Percentiles rank a stretch among this genome's conserved stretches.
These are phyloP conservation scores for Schizosaccharomyces osmophilus DNA, from an alignment of 805 yeast genomes.

Conservation along the genomic window DNA sequence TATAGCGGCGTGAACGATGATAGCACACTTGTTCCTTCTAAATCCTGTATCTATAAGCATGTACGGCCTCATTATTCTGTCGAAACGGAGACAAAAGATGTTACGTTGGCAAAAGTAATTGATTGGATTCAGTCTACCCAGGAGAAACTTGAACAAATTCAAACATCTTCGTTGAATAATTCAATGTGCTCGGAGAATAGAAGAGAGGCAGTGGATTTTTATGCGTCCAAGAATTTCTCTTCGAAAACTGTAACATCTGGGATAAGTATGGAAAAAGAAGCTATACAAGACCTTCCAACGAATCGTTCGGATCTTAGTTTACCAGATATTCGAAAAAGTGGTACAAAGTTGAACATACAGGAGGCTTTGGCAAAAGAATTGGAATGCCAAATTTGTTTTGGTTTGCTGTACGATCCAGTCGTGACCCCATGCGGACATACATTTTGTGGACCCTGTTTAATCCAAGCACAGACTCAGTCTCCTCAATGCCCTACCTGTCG, in stretches of 20 bases:
- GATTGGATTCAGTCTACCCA: background rate
- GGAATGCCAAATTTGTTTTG: slow-evolving; percentile 5
- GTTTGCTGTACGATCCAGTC: slow-evolving; percentile 4
- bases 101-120: background rate
- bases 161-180: no score
- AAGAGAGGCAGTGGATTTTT: no score
- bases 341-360: background rate
- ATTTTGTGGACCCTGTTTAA: slow-evolving; percentile 6
- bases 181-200: no score
- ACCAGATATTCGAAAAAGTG: no score
- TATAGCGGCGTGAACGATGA: background rate
- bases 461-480: slow-evolving; percentile 2
- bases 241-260: no score
- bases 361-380: background rate
- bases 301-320: no score
- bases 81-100: background rate
- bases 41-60: background rate
- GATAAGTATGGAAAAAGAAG: no score
- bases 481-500: slow-evolving; percentile 6
- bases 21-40: background rate
- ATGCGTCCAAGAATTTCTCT: no score
- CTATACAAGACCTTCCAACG: no score
- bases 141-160: background rate
- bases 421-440: slow-evolving; percentile 6
- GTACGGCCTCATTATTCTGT: background rate